Percentiles rank a stretch among this genome's conserved stretches.
These are phyloP conservation scores for Chlorella sp. DNA, from an alignment of 139 green algal genomes.

Conservation along the genomic window DNA sequence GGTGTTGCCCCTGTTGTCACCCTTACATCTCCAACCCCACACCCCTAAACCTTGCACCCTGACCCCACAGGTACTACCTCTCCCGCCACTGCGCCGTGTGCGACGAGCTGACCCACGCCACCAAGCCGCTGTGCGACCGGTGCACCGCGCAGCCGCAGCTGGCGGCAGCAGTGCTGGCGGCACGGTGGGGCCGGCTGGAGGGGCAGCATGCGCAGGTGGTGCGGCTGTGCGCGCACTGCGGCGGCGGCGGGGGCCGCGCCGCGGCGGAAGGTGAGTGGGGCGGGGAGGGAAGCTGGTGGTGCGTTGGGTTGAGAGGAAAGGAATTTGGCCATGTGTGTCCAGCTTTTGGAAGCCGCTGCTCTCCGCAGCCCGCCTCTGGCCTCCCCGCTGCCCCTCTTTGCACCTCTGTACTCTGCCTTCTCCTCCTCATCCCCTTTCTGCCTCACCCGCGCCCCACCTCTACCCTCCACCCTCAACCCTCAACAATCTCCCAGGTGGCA, in stretches of 20 bases:
- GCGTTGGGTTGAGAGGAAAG: neutral
- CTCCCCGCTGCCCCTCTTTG: neutral
- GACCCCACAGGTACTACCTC: constrained; percentile 79
- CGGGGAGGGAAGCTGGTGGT: neutral
- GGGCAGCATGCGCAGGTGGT: constrained; percentile 72
- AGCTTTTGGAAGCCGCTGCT: neutral
- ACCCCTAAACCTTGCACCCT: no score
- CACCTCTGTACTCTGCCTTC: no score
- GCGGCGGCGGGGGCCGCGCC: constrained; percentile 64
- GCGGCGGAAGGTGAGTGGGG: constrained; percentile 5
- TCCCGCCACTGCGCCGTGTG: constrained; percentile 94
- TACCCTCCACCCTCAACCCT: neutral
- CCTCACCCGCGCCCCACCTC: neutral
- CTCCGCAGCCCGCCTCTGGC: neutral
- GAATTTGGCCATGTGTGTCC: no score
- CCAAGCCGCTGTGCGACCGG: constrained; percentile 70
- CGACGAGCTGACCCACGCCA: constrained; percentile 79
- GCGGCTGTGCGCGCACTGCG: constrained; percentile 82
- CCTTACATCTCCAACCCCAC: no score
- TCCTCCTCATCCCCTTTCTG: neutral
- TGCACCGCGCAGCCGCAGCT: constrained; percentile 67
- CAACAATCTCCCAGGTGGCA: constrained; percentile 56
- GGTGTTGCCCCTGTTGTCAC: no score
- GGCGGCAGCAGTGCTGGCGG: constrained; percentile 58
- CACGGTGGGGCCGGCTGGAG: constrained; percentile 63